These are phyloP conservation scores for Gossypium arboreum DNA, from an alignment of 345 rosid genomes.

Conservation along the genomic window DNA sequence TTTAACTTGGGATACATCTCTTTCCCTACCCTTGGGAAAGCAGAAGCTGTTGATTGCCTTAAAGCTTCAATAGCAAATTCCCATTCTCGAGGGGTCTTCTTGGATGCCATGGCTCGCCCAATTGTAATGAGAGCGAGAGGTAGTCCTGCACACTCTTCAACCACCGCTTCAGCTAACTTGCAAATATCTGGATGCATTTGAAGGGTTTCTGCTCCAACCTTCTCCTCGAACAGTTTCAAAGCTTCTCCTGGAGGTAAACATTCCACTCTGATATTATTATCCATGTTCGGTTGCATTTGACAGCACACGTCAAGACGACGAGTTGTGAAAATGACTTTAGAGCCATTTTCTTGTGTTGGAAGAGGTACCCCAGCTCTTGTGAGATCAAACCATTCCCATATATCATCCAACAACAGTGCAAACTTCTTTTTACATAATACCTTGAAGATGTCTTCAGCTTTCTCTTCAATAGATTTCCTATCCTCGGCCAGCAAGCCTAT, in stretches of 20 bases:
- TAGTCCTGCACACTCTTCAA: slow-evolving; percentile 10
- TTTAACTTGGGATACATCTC: not conserved
- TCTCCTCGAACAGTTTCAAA: not conserved
- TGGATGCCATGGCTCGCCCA: slow-evolving; percentile 12
- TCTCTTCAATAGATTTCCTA: not conserved
- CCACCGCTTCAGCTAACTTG: not conserved
- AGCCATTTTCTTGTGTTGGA: not conserved
- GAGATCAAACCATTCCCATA: slow-evolving; percentile 20
- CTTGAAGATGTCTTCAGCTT: not conserved
- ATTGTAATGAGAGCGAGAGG: slow-evolving; percentile 24
- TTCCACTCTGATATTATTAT: not conserved
- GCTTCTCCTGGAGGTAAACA: not conserved
- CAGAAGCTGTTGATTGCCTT: not conserved
- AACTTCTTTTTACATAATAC: not conserved
- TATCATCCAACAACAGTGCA: slow-evolving; percentile 25
- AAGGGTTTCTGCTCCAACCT: not conserved
- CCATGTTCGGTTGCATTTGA: no score
- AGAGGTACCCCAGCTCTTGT: slow-evolving; percentile 6
- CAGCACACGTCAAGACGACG: not conserved
- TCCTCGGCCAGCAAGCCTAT: not conserved
- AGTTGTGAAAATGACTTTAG: slow-evolving; percentile 5
- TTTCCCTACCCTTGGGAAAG: not conserved
- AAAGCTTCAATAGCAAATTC: not conserved
- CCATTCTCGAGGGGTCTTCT: not conserved
- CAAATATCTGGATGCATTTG: not conserved